Evolutionary conservation across 225 moss, liverwort and hornwort species (phyloP).

Genomic region (Asterella californica): DNA sequence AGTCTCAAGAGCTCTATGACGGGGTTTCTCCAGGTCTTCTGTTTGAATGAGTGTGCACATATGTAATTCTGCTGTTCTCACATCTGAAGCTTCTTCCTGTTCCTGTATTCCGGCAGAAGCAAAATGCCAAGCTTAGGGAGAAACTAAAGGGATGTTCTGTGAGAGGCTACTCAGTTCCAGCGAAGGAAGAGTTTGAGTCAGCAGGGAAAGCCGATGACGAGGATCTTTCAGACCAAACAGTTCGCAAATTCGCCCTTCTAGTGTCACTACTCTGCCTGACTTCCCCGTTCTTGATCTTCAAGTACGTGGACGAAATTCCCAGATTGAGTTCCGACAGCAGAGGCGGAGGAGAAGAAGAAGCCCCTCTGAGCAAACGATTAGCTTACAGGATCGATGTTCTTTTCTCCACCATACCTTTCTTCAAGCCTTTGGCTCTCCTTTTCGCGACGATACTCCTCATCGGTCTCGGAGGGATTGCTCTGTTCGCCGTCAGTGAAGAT

Average conservation of each 20-base stretch:
- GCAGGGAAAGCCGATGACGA: conserved; percentile 13
- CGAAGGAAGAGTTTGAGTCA: conserved; percentile 3
- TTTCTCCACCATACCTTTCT: conserved; percentile 48
- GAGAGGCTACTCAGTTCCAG: conserved; percentile 1
- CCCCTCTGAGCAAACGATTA: conserved; percentile 48
- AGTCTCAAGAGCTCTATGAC: too few relatives aligned
- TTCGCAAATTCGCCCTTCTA: conserved; percentile 44
- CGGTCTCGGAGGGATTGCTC: conserved; percentile 51
- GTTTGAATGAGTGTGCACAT: not conserved
- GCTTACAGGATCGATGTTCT: conserved; percentile 55
- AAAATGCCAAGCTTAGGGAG: conserved; percentile 29
- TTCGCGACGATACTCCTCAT: conserved; percentile 51
- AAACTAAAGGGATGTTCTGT: conserved; percentile 28
- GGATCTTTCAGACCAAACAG: conserved; percentile 16
- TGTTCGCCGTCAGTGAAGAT: conserved; percentile 48
- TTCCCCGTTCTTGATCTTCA: conserved; percentile 40
- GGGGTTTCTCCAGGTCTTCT: not conserved
- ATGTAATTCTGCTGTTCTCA: too few relatives aligned
- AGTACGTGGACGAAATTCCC: conserved; percentile 49
- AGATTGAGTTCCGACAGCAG: conserved; percentile 25
- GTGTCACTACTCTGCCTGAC: conserved; percentile 34
- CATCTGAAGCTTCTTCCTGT: not conserved
- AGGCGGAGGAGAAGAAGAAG: conserved; percentile 40
- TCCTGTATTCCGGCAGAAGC: conserved; percentile 26
- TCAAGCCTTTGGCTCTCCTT: conserved; percentile 51